Percentiles rank a stretch among this genome's conserved stretches.
These are phyloP conservation scores for Cajanus cajan DNA, from an alignment of 306 rosid species.

Conservation along the genomic window DNA sequence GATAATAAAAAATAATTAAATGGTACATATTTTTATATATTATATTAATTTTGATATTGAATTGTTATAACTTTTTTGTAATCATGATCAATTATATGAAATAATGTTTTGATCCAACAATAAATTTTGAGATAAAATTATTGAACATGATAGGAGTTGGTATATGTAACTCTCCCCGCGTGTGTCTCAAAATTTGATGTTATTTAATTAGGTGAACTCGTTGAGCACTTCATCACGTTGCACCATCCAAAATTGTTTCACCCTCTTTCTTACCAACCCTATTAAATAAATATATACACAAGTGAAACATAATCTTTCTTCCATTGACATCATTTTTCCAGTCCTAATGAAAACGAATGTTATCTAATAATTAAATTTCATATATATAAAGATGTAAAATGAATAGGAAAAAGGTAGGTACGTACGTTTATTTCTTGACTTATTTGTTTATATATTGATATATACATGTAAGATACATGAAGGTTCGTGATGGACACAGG, in stretches of 20 bases:
- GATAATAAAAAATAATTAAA: too few species aligned
- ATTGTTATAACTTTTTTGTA: not conserved
- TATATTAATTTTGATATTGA: not conserved
- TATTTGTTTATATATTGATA: too few species aligned
- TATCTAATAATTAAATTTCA: not conserved
- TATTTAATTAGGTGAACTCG: not conserved
- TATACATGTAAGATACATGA: too few species aligned
- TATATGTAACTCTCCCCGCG: not conserved
- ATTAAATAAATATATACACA: not conserved
- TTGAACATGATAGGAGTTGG: not conserved
- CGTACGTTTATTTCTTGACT: not conserved
- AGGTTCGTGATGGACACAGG: constrained; percentile 29
- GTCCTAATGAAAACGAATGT: not conserved
- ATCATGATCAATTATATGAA: not conserved
- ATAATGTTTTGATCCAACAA: not conserved
- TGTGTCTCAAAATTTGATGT: not conserved
- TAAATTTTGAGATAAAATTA: not conserved
- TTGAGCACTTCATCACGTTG: not conserved
- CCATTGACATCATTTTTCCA: not conserved
- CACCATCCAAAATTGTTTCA: not conserved
- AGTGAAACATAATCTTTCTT: too few species aligned
- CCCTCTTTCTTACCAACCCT: not conserved
- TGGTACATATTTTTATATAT: too few species aligned
- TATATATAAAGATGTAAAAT: not conserved
- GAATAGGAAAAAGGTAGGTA: too few species aligned